Base-by-base conservation (phyloP, 176 grass and related monocot genomes). In the Puya raimondii region DNA sequence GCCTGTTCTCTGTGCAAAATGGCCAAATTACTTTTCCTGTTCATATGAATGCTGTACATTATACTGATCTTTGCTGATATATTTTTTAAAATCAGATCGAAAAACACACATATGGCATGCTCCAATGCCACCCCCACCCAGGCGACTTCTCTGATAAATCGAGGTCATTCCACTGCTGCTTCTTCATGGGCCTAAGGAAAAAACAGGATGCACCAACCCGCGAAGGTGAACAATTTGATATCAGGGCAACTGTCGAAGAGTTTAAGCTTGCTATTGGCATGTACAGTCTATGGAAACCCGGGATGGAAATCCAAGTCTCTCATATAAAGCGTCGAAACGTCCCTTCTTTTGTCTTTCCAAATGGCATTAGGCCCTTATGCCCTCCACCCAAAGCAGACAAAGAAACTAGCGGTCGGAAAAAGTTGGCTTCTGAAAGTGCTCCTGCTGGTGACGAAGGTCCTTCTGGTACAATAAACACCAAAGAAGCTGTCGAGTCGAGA, bases 291-390 rank as follows among this genome's bases (percentile, higher is more conserved):
- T 65, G 78, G 72, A 91, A 82, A 76, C 78, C 66, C 49, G 88
- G 92, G 21, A 96, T 96, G 92, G 83, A 86, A 27, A 91, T 96
- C 80, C 83, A 80, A 66, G 85, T 96, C 72, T 80, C 83, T 11
- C 88, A 96, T 79, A 80, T 91, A 76, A 96, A 89, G 74, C 81
- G 88, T 47, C 91, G 80, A 81, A 85, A 88, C 23, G 80, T 96
- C 9, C 92, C 92, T 23, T 57, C 72, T 50, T 96, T 91, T 80
- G 88, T 91, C 70, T 91, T 96, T 64, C 92, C 92, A 80, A 66
- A 80, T 76, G 88, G 88, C 51, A 71, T 85, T 50, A 81, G 88
- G 15, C 88, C 91, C 78, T 74, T 69, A 33, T 79, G 81, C 72
- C 64, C 81, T 82, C 69, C 51, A 51, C 85, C 70, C 71, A 68